These are phyloP conservation scores for Zymoseptoria pseudotritici DNA, from an alignment of 2,329 filamentous ascomycete species.

Conservation along the genomic window DNA sequence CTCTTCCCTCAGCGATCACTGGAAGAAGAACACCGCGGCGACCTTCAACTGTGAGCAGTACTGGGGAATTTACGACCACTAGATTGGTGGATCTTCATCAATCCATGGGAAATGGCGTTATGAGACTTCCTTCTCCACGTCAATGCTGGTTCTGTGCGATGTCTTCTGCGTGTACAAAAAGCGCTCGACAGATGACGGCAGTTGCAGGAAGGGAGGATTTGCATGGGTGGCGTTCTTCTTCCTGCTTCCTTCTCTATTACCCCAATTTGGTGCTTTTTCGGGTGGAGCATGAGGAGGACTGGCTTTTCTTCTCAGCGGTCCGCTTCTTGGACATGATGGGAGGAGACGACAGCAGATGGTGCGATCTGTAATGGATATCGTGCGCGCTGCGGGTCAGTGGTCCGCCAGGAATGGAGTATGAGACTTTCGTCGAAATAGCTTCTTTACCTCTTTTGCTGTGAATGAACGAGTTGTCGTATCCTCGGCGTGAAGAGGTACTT, in stretches of 20 bases:
- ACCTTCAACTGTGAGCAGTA: slow-evolving; percentile 68
- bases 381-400: too few species aligned
- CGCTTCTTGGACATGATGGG: not conserved
- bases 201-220: not conserved
- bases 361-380: not conserved
- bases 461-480: too few species aligned
- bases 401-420: not conserved
- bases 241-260: not conserved
- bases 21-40: slow-evolving; percentile 59
- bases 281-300: not conserved
- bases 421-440: not conserved
- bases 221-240: not conserved
- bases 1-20: slow-evolving; percentile 69
- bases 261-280: too few species aligned
- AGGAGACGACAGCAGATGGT: not conserved
- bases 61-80: slow-evolving; percentile 47
- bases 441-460: too few species aligned
- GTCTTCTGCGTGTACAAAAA: not conserved
- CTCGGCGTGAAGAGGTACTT: too few species aligned
- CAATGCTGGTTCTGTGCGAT: not conserved
- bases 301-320: too few species aligned
- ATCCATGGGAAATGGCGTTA: not conserved
- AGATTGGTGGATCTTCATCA: not conserved
- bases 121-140: not conserved
- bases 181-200: not conserved